Percentiles rank a stretch among this genome's conserved stretches.
Evolutionary conservation across 306 rosid species (phyloP).

Genomic region (Neltuma alba): DNA sequence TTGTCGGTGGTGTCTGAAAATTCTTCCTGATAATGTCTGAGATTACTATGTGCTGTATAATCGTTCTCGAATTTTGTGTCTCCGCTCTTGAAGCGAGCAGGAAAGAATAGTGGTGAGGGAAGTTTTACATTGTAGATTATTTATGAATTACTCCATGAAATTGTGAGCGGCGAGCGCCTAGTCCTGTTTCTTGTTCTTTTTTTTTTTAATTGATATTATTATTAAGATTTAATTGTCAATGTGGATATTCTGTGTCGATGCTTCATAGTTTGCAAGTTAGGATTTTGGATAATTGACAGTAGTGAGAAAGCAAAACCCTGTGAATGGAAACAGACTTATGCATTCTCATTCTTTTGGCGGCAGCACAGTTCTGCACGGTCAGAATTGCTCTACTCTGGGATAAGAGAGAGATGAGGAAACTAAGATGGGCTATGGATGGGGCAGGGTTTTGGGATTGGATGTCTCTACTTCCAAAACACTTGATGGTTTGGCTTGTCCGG

Average conservation of each 20-base stretch:
- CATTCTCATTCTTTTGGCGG: not conserved
- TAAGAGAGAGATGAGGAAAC: slow-evolving; percentile 61
- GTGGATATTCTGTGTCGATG: not conserved
- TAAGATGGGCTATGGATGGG: slow-evolving; percentile 92
- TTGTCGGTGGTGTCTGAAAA: not conserved
- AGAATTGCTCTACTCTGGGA: not conserved
- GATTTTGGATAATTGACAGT: not conserved
- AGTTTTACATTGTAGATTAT: not conserved
- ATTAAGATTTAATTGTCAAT: not conserved
- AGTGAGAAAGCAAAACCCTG: not conserved
- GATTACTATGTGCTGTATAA: not conserved
- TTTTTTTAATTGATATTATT: no score
- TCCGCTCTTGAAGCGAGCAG: not conserved
- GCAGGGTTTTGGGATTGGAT: slow-evolving; percentile 82
- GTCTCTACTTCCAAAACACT: slow-evolving; percentile 73
- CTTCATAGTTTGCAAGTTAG: not conserved
- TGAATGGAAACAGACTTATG: not conserved
- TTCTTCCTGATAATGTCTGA: not conserved
- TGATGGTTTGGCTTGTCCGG: slow-evolving; percentile 66
- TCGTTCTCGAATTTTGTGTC: not conserved
- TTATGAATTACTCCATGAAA: not conserved
- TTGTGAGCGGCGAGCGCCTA: not conserved
- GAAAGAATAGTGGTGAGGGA: not conserved
- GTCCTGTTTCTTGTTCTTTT: not conserved
- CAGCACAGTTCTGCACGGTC: not conserved